Conservation (phyloP, 148 eudicot genomes). For the Vaccinium macrocarpon region DNA sequence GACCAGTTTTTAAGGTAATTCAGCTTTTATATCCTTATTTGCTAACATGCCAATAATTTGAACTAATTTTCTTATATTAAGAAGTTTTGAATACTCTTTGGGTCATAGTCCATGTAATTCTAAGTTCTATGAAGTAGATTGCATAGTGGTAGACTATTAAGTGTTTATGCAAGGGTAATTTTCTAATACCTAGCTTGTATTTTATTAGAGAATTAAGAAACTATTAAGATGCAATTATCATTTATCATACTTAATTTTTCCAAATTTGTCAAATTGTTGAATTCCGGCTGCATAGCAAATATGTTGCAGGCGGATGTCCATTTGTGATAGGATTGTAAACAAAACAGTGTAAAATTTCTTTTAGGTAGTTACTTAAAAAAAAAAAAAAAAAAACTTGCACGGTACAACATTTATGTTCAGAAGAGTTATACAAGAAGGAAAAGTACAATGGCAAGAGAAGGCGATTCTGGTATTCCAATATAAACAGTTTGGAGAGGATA, state of each 20-base stretch:
- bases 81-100: background rate
- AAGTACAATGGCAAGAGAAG: background rate
- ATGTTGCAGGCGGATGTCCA: background rate
- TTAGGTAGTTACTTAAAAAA: no score
- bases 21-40: background rate
- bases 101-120: background rate
- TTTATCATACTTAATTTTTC: background rate
- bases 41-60: background rate
- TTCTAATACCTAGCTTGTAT: background rate
- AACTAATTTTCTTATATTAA: background rate
- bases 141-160: no score
- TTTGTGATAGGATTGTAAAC: background rate
- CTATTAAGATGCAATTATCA: no score
- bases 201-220: background rate
- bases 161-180: background rate
- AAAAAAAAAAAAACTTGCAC: background rate
- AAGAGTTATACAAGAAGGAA: background rate
- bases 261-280: background rate
- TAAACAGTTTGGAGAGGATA: background rate
- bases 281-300: background rate
- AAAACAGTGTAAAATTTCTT: background rate
- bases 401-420: background rate
- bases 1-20: constrained; percentile 16
- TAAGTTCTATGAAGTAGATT: background rate
- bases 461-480: background rate